Conservation (phyloP, 805 yeast species). For the Blastobotrys chiropterorum region DNA sequence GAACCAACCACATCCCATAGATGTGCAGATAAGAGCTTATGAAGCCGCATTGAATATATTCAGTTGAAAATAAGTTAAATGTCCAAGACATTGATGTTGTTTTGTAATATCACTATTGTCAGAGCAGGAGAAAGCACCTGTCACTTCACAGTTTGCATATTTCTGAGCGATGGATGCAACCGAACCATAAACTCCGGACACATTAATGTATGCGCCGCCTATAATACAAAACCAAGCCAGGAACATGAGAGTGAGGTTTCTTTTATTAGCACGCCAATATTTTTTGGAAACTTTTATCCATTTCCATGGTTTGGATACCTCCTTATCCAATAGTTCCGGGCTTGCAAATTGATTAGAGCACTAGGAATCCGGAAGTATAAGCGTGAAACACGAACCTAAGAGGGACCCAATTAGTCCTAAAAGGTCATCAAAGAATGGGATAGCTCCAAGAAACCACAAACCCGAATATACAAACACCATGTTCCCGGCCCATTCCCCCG, state of each 20-base stretch:
- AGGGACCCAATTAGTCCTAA: slow-evolving; percentile 6
- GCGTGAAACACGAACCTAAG: slow-evolving; percentile 4
- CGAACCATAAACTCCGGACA: slow-evolving; percentile 7
- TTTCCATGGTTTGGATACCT: background rate
- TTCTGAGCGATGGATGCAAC: slow-evolving; percentile 2
- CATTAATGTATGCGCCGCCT: slow-evolving; percentile 4
- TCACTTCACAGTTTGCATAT: background rate
- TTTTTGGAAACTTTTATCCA: slow-evolving; percentile 1
- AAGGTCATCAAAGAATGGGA: slow-evolving; percentile 8
- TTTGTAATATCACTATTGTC: too few relatives aligned
- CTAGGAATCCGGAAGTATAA: too few relatives aligned
- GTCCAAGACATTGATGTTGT: too few relatives aligned
- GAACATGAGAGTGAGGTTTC: background rate
- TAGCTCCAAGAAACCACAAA: slow-evolving; percentile 1
- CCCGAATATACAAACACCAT: slow-evolving; percentile 1
- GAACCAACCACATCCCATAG: too few relatives aligned
- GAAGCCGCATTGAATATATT: too few relatives aligned
- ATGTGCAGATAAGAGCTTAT: too few relatives aligned
- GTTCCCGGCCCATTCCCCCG: background rate
- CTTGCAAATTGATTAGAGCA: too few relatives aligned
- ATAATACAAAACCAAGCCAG: slow-evolving; percentile 5
- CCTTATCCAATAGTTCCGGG: too few relatives aligned
- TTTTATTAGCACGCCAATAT: background rate
- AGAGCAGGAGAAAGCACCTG: slow-evolving; percentile 3
- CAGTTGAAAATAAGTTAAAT: too few relatives aligned